Evolutionary conservation across 768 basidiomycete species (phyloP), one percentile per base, ranked within the genome.

Genomic region (Epithele typhae): DNA sequence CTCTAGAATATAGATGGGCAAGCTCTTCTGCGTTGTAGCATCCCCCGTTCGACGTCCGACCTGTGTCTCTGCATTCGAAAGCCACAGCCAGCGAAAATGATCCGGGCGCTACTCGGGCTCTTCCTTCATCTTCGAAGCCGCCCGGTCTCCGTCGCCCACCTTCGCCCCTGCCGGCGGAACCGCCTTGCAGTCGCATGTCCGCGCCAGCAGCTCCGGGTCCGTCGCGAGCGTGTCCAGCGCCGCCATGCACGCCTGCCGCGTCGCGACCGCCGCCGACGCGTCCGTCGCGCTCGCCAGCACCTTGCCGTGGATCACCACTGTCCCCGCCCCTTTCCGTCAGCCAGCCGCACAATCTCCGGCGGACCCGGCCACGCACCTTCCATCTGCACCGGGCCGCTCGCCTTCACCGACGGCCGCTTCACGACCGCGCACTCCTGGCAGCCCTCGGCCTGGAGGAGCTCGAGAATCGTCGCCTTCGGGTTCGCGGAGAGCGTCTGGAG

Each of bases 381-480:
- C 59, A 79, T 84, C 19, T 63, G 66, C 48, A 72, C 46, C 3
- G 46, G 46, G 42, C 19, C 14, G 43, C 48, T 52, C 69, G 19
- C 58, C 48, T 49, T 63, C 57, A 38, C 60, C 63, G 35, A 57
- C 62, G 37, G 46, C 52, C 44, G 78, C 55, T 81, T 87, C 37
- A 69, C 59, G 37, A 86, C 72, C 48, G 76, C 70, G 47, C 88
- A 84, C 46, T 74, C 67, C 41, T 80, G 81, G 56, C 89, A 89
- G 35, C 83, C 82, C 54, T 82, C 76, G 23, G 78, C 75, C 58
- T 90, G 84, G 43, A 90, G 68, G 22, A 87, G 61, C 57, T 91
- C 87, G 43, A 82, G 81, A 11, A 92, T 71, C 43, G 79, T 69
- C 59, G 84, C 84, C 21, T 84, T 87, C 1, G 89, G 90, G 62